These are phyloP conservation scores for Rhizophora mangle DNA, from an alignment of 345 rosid genomes.

Conservation along the genomic window DNA sequence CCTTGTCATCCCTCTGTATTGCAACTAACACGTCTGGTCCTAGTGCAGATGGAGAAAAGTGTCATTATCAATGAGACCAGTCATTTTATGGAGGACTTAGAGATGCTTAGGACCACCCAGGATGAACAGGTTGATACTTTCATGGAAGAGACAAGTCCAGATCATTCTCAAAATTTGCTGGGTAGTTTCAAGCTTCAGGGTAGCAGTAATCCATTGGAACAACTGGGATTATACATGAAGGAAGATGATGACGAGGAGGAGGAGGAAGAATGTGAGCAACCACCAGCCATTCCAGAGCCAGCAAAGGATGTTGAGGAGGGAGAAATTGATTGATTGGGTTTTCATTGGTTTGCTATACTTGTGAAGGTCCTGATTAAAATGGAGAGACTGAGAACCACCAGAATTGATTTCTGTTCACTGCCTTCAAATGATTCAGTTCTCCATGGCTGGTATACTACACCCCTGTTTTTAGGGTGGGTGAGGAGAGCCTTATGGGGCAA, in stretches of 20 bases:
- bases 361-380: background rate
- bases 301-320: slow-evolving; percentile 74
- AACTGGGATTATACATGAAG: slow-evolving; percentile 80
- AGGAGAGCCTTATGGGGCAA: background rate
- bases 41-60: slow-evolving; percentile 84
- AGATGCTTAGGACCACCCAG: slow-evolving; percentile 58
- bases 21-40: slow-evolving; percentile 5
- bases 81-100: slow-evolving; percentile 75
- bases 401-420: background rate
- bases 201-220: slow-evolving; percentile 67
- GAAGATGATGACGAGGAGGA: slow-evolving; percentile 41
- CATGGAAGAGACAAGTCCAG: slow-evolving; percentile 55
- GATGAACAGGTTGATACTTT: slow-evolving; percentile 49
- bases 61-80: slow-evolving; percentile 83
- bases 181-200: slow-evolving; percentile 75
- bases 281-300: slow-evolving; percentile 24
- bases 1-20: background rate
- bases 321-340: slow-evolving; percentile 55
- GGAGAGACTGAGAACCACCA: background rate
- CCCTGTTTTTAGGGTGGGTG: background rate
- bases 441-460: background rate
- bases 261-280: slow-evolving; percentile 57
- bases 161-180: slow-evolving; percentile 39
- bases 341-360: background rate
- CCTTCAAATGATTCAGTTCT: background rate